A percentile compares a stretch with the other conserved stretches of the same genome.
phyloP scores from a whole-genome alignment of 2,329 filamentous ascomycete genomes.

The Aspergillus carbonarius region DNA sequence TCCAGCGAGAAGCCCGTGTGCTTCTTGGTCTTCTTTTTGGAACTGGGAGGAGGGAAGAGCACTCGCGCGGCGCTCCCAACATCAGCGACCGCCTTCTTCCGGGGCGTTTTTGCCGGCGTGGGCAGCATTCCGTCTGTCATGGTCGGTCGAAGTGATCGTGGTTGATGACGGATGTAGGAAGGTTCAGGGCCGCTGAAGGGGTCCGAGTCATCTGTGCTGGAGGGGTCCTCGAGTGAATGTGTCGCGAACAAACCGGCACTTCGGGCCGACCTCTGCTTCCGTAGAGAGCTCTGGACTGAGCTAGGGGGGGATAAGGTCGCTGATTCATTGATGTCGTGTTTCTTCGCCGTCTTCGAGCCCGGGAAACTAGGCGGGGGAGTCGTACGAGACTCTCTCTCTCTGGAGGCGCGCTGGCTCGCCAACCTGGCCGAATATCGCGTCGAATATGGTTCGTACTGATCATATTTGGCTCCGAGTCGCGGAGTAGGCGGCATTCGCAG shows the following conservation, averaged over 20 bases:
- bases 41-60: constrained; percentile 52
- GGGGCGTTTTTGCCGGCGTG: constrained; percentile 62
- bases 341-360: constrained; percentile 20
- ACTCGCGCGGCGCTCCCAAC: constrained; percentile 53
- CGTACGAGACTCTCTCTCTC: constrained; percentile 25
- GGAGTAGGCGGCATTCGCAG: constrained; percentile 46
- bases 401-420: constrained; percentile 34
- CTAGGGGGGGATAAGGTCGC: constrained; percentile 31
- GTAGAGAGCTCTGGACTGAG: constrained; percentile 28
- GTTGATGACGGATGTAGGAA: constrained; percentile 22
- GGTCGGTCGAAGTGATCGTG: constrained; percentile 24
- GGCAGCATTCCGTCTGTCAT: constrained; percentile 53
- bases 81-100: constrained; percentile 51
- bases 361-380: constrained; percentile 34
- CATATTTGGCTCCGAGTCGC: constrained; percentile 46
- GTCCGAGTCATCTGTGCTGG: constrained; percentile 20
- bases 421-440: constrained; percentile 43
- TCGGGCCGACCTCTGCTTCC: constrained; percentile 25
- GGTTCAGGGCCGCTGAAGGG: constrained; percentile 24
- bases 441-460: constrained; percentile 41
- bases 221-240: constrained; percentile 21
- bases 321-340: constrained; percentile 22
- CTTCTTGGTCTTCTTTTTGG: constrained; percentile 48
- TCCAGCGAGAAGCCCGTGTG: constrained; percentile 47
- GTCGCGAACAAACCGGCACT: constrained; percentile 10